Percentiles rank a stretch among this genome's conserved stretches.
phyloP scores from a whole-genome alignment of 805 yeast species.

The Clavispora phyllophila region DNA sequence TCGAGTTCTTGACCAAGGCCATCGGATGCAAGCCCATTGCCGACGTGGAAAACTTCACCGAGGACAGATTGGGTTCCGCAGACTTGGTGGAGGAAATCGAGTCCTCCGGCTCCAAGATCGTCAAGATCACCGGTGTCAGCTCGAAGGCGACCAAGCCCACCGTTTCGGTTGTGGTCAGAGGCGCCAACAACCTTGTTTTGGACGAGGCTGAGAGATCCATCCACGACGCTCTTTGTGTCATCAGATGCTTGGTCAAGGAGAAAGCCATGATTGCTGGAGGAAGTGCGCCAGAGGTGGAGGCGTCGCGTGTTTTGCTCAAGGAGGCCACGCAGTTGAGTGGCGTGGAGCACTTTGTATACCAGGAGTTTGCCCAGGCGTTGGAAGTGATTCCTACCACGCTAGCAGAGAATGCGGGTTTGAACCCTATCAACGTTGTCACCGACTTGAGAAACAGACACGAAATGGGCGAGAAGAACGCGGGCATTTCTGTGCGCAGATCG shows the following conservation, averaged over 20 bases:
- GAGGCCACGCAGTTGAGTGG: slow-evolving; percentile 75
- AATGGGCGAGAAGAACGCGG: slow-evolving; percentile 87
- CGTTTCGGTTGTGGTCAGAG: slow-evolving; percentile 88
- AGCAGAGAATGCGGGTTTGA: slow-evolving; percentile 93
- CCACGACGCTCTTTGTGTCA: slow-evolving; percentile 95
- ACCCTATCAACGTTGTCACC: slow-evolving; percentile 86
- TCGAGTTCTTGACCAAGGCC: slow-evolving; percentile 81
- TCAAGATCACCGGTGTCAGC: slow-evolving; percentile 74
- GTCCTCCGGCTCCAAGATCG: slow-evolving; percentile 83
- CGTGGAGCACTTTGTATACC: slow-evolving; percentile 85
- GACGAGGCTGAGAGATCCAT: slow-evolving; percentile 97
- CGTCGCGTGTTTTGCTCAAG: slow-evolving; percentile 64
- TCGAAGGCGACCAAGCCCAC: slow-evolving; percentile 56
- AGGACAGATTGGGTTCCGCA: slow-evolving; percentile 87
- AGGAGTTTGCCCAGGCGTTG: slow-evolving; percentile 85
- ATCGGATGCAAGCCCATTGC: slow-evolving; percentile 95
- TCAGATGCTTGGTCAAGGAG: slow-evolving; percentile 81
- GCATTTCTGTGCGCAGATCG: slow-evolving; percentile 89
- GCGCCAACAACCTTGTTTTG: slow-evolving; percentile 83
- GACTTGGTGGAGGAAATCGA: slow-evolving; percentile 90
- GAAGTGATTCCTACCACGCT: slow-evolving; percentile 91
- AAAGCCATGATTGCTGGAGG: slow-evolving; percentile 95
- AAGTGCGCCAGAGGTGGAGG: slow-evolving; percentile 96
- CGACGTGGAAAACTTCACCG: slow-evolving; percentile 88
- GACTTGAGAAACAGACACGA: slow-evolving; percentile 90